Base-by-base conservation (phyloP, 1,284 basidiomycete genomes). In the Trichosporon inkin region DNA sequence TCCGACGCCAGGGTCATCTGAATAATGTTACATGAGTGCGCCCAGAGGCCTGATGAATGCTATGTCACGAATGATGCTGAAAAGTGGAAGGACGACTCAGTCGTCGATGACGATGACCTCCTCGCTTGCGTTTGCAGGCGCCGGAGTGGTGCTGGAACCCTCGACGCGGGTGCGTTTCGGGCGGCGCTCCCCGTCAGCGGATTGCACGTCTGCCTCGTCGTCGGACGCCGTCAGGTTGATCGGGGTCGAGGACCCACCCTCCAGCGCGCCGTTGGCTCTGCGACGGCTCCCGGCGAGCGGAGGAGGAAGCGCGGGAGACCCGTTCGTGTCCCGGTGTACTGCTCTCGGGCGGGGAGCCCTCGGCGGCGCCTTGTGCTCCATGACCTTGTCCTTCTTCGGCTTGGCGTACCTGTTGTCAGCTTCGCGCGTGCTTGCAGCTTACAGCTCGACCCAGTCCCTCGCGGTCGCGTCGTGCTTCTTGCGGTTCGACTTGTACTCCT, bases 401-500 rank as follows among this genome's bases (percentile, higher is more conserved):
- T 49, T 61, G 2, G 73, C 73, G 56, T 70, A 74, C 52, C 71
- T 72, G 55, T 6, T 20, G 51, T 64, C 28, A 64, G 60, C 49
- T 56, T 17, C 22, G 17, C n/a, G n/a, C n/a, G n/a, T n/a, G 51
- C 22, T n/a, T 4, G 10, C 6, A 16, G 84, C 90, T 74, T 73
- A 94, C 91, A 90, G 89, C 84, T 89, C 86, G 73, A 91, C 91
- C 91, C 92, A 95, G 81, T 95, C 91, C 78, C 89, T 83, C 24
- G 93, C 94, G 14, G 88, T 95, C 64, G 88, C 85, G 79, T 96
- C 93, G 76, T 96, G 96, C 72, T 89, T 86, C 68, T 86, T 81
- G 70, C 89, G 86, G 79, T 95, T 89, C 54, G 86, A 89, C 86
- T 91, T 92, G 84, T 93, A 95, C 71, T 92, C 78, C 75, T 92